Evolutionary conservation across 2,329 filamentous ascomycete genomes (phyloP), one percentile per base, ranked within the genome.

Genomic region (Beauveria pseudobassiana): DNA sequence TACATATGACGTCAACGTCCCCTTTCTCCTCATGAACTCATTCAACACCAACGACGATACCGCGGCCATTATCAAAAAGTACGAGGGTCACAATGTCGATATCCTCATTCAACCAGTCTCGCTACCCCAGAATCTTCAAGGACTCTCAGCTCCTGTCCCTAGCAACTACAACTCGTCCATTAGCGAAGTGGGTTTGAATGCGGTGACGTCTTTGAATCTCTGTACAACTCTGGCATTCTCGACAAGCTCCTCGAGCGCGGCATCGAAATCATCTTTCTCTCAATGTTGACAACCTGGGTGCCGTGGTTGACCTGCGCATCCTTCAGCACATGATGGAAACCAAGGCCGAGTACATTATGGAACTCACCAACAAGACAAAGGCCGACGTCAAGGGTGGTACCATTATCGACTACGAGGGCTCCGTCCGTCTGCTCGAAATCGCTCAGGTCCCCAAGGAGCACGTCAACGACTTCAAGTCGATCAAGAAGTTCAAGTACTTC

Each of bases 401-500:
- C 77, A 99, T 99, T 77, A 99, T 99, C 73, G 93, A 99, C 82
- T 97, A 97, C 79, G 95, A 99, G 76, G 93, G 93, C 72, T 93
- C 90, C 62, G 93, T 96, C 69, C 93, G 95, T 74, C 89, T 99
- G 68, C 89, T 99, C 59, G 95, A 99, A 82, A 97, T 99, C 71
- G 95, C 95, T 16, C 95, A 99, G 83, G 95, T 99, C 42, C 95
- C 95, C 79, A 99, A 98, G 87, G 91, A 99, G 83, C 95, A 99
- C 80, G 91, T 95, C 76, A 98, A 99, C 81, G 95, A 99, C 82
- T 99, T 99, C 91, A 99, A 99, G 88, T 97, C 93, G 54, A 99
- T 99, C 85, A 99, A 99, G 89, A 99, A 99, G 86, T 99, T 99
- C 89, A 97, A 96, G 86, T 99, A 99, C 87, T 99, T 99, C 89